Evolutionary conservation across 192 early-diverging fungal species (phyloP), one percentile per base, ranked within the genome.

Genomic region (Coemansia sp.): DNA sequence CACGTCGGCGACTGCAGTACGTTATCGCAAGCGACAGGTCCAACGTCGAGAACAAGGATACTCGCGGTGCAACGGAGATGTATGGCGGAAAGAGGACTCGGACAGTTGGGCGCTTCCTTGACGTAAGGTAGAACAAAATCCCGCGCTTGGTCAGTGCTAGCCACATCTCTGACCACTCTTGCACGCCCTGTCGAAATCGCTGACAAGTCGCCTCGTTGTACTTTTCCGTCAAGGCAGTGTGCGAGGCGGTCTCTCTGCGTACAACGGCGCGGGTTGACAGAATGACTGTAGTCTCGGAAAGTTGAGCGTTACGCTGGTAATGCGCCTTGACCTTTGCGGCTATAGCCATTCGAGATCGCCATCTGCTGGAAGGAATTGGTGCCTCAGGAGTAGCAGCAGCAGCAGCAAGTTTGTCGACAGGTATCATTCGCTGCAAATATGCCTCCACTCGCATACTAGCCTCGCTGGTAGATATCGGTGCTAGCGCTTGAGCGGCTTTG

Each of bases 141-240:
- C 73, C 73, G 34, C 69, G 78, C 65, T 71, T 66, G 1, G 73
- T 75, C 66, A 81, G 39, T 5, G 62, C 78, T n/a, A 69, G 10
- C 73, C 78, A 74, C 78, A 81, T 81, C 50, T 81, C 78, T 9
- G 69, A 62, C 78, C 78, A 81, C 57, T 72, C 78, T 28, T 72
- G 72, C 60, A 70, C 39, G 48, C 69, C 59, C 16, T 69, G 46
- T 6, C 73, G 73, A 33, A 63, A 75, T 50, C 50, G 21, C 36
- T 56, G 66, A 28, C 69, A 75, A 6, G 78, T 81, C 10, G 65
- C 66, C 51, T 81, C 78, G 65, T 74, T 81, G 66, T 81, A 81
- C 37, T 68, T 60, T 20, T 66, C 62, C 1, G 65, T 26, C 37
- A 75, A 64, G 24, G 73, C 78, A 0, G 58, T 62, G 14, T 43